phyloP scores from a whole-genome alignment of 2,329 filamentous ascomycete species.

The Phyllosticta citrichinensis region DNA sequence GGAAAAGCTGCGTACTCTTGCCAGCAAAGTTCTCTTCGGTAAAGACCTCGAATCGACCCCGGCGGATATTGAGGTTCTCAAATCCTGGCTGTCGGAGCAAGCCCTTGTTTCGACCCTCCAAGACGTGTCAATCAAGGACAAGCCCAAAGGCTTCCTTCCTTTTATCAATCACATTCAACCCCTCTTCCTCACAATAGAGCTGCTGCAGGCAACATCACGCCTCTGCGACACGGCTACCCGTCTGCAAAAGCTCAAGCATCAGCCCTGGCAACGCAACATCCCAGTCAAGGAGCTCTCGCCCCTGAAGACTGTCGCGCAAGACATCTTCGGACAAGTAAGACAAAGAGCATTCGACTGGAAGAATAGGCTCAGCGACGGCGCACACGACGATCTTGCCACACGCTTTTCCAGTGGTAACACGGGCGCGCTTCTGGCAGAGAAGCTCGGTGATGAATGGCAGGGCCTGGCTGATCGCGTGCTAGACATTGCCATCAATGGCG shows the following conservation, averaged over 20 bases:
- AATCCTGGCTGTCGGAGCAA: background rate
- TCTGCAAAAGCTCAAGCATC: conserved; percentile 4
- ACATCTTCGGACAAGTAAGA: background rate
- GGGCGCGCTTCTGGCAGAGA: background rate
- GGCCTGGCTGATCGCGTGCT: background rate
- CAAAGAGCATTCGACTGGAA: conserved; percentile 8
- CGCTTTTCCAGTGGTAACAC: background rate
- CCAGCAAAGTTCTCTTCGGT: conserved; percentile 1
- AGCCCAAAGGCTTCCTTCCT: background rate
- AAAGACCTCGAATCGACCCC: background rate
- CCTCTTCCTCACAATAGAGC: conserved; percentile 15
- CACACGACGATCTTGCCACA: background rate
- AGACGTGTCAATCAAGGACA: background rate
- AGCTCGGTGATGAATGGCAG: background rate
- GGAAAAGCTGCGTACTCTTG: conserved; percentile 6
- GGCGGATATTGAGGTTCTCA: background rate
- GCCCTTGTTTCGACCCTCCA: background rate
- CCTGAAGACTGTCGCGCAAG: background rate
- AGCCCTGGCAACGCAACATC: conserved; percentile 1
- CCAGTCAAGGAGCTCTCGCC: conserved; percentile 4
- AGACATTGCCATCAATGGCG: background rate
- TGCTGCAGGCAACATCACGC: conserved; percentile 12
- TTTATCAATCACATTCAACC: conserved; percentile 1
- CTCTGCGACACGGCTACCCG: conserved; percentile 5
- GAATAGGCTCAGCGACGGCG: background rate